Conservation (phyloP, 2,329 filamentous ascomycete species). For the Chrysoporthe austroafricana region DNA sequence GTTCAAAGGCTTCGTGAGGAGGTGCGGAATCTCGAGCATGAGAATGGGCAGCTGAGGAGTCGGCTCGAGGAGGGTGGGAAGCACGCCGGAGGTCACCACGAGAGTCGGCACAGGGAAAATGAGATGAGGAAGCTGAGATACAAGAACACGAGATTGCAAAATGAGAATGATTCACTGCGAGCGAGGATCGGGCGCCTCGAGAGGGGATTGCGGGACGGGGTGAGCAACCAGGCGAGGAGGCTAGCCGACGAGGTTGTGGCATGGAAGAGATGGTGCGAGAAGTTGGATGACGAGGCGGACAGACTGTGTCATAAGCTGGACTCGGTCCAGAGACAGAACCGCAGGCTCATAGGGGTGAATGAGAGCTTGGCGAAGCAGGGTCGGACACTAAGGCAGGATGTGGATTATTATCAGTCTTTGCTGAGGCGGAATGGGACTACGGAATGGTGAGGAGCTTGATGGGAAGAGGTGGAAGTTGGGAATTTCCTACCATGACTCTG, state of each 20-base stretch:
- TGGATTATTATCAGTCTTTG: slow-evolving; percentile 32
- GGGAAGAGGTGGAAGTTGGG: slow-evolving; percentile 5
- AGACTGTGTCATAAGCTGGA: slow-evolving; percentile 33
- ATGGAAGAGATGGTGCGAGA: slow-evolving; percentile 31
- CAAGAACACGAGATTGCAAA: slow-evolving; percentile 42
- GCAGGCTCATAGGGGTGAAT: slow-evolving; percentile 30
- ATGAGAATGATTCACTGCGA: slow-evolving; percentile 42
- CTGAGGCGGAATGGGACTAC: slow-evolving; percentile 32
- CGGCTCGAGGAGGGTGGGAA: slow-evolving; percentile 37
- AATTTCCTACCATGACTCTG: not conserved
- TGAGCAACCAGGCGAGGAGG: slow-evolving; percentile 28
- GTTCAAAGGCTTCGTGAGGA: slow-evolving; percentile 40
- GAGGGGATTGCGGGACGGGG: slow-evolving; percentile 38
- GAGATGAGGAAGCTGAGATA: slow-evolving; percentile 40
- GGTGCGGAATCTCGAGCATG: slow-evolving; percentile 41
- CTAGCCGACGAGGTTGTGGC: slow-evolving; percentile 35
- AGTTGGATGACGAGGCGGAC: slow-evolving; percentile 29
- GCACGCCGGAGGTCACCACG: slow-evolving; percentile 32
- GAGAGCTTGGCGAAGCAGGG: slow-evolving; percentile 21
- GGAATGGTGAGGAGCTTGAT: not conserved
- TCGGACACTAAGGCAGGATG: slow-evolving; percentile 20
- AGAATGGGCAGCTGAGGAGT: slow-evolving; percentile 46
- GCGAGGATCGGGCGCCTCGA: slow-evolving; percentile 41
- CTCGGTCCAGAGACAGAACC: slow-evolving; percentile 35
- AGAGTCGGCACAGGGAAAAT: slow-evolving; percentile 36